phyloP scores from a whole-genome alignment of 345 rosid species.

The Aquilaria sinensis region DNA sequence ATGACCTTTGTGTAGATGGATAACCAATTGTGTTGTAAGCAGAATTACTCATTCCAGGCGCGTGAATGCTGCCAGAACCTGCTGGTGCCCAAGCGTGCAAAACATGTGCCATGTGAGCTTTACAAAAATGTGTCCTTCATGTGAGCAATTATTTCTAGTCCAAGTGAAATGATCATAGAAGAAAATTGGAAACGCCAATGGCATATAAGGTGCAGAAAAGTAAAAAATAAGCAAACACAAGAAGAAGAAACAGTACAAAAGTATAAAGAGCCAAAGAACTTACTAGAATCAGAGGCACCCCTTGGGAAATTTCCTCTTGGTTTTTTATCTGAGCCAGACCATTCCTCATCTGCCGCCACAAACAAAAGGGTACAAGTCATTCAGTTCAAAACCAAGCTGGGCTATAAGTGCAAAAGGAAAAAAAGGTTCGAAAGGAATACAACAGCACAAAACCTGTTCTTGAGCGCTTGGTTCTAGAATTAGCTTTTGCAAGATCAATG shows the following conservation, averaged over 20 bases:
- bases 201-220: background rate
- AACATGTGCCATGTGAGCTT: constrained; percentile 90
- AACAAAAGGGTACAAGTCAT: constrained; percentile 11
- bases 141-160: constrained; percentile 36
- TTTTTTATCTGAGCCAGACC: constrained; percentile 56
- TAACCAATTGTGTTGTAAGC: constrained; percentile 82
- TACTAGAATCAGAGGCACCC: constrained; percentile 46
- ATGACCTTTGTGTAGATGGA: constrained; percentile 95
- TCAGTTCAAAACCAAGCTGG: constrained; percentile 9
- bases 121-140: constrained; percentile 44
- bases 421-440: background rate
- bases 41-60: constrained; percentile 88
- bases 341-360: constrained; percentile 42
- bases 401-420: background rate
- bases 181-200: constrained; percentile 8
- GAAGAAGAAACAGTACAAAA: constrained; percentile 2
- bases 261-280: constrained; percentile 15
- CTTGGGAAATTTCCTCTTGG: constrained; percentile 34
- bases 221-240: background rate
- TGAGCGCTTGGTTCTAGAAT: constrained; percentile 80
- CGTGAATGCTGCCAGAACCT: constrained; percentile 92
- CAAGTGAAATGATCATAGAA: constrained; percentile 25
- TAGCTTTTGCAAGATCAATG: constrained; percentile 85
- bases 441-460: constrained; percentile 44
- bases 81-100: constrained; percentile 96